These are phyloP conservation scores for Ananas comosus DNA, from an alignment of 176 grass and related monocot species.

Conservation along the genomic window DNA sequence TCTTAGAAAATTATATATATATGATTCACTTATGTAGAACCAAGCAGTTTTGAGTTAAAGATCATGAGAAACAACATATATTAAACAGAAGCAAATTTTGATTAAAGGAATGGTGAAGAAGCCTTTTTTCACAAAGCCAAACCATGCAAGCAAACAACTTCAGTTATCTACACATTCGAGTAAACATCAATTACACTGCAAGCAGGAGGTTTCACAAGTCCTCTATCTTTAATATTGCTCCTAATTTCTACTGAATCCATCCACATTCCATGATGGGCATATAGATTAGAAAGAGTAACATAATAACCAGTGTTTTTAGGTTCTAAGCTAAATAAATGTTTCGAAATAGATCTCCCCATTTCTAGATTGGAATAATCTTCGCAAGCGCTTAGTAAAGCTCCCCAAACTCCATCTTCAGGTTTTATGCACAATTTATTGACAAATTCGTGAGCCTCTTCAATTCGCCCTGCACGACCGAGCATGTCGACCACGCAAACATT, in stretches of 20 bases:
- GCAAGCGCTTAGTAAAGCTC: slow-evolving; percentile 59
- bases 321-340: slow-evolving; percentile 43
- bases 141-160: too few relatives aligned
- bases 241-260: slow-evolving; percentile 42
- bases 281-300: slow-evolving; percentile 79
- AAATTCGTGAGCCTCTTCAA: slow-evolving; percentile 50
- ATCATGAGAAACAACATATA: too few relatives aligned
- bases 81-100: too few relatives aligned
- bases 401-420: slow-evolving; percentile 61
- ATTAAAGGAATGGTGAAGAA: too few relatives aligned
- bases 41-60: too few relatives aligned
- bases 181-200: slow-evolving; percentile 35
- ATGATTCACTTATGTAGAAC: too few relatives aligned
- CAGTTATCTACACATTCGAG: too few relatives aligned
- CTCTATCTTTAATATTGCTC: slow-evolving; percentile 41
- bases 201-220: slow-evolving; percentile 42
- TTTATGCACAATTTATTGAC: slow-evolving; percentile 33
- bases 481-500: slow-evolving; percentile 71
- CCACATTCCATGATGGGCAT: slow-evolving; percentile 48
- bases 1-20: too few relatives aligned
- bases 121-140: too few relatives aligned
- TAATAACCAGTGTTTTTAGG: slow-evolving; percentile 78
- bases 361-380: slow-evolving; percentile 32
- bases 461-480: slow-evolving; percentile 49
- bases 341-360: slow-evolving; percentile 44